Conservation (phyloP, 805 yeast genomes). For the Blastobotrys terrestris region DNA sequence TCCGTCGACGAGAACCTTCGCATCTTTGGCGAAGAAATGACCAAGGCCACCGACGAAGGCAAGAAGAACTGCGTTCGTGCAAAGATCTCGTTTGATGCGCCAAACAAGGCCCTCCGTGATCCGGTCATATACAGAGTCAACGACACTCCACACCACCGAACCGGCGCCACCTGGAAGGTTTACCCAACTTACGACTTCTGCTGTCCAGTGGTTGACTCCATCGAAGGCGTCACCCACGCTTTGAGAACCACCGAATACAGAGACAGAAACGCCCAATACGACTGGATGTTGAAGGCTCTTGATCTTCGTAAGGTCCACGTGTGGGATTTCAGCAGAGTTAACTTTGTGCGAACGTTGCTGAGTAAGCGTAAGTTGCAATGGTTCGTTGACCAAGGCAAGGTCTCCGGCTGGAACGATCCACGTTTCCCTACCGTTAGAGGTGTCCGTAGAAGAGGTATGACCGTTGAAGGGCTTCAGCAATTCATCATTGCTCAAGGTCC, state of each 20-base stretch:
- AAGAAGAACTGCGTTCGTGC: slow-evolving; percentile 92
- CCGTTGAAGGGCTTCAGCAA: slow-evolving; percentile 93
- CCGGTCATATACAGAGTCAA: slow-evolving; percentile 98
- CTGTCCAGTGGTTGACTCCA: slow-evolving; percentile 90
- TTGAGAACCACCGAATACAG: slow-evolving; percentile 97
- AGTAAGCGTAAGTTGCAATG: slow-evolving; percentile 98
- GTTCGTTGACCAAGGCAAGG: slow-evolving; percentile 91
- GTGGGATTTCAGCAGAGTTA: slow-evolving; percentile 98
- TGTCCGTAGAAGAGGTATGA: slow-evolving; percentile 99
- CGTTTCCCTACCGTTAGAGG: slow-evolving; percentile 99
- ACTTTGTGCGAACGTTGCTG: slow-evolving; percentile 89
- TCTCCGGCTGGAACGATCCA: slow-evolving; percentile 97
- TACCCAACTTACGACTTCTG: slow-evolving; percentile 99
- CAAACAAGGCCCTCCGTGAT: slow-evolving; percentile 93
- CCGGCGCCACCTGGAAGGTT: slow-evolving; percentile 88
- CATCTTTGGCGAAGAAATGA: slow-evolving; percentile 87
- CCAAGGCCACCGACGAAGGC: slow-evolving; percentile 88
- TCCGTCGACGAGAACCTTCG: slow-evolving; percentile 84
- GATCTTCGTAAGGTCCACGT: slow-evolving; percentile 85
- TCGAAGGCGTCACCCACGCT: slow-evolving; percentile 98
- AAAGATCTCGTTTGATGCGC: slow-evolving; percentile 84
- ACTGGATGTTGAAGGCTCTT: slow-evolving; percentile 85
- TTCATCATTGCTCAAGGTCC: slow-evolving; percentile 97
- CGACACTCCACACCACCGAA: slow-evolving; percentile 92
- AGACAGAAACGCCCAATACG: slow-evolving; percentile 97